Percentiles rank a stretch among this genome's conserved stretches.
These are phyloP conservation scores for Sarocladium kiliense DNA, from an alignment of 2,329 filamentous ascomycete genomes.

Conservation along the genomic window DNA sequence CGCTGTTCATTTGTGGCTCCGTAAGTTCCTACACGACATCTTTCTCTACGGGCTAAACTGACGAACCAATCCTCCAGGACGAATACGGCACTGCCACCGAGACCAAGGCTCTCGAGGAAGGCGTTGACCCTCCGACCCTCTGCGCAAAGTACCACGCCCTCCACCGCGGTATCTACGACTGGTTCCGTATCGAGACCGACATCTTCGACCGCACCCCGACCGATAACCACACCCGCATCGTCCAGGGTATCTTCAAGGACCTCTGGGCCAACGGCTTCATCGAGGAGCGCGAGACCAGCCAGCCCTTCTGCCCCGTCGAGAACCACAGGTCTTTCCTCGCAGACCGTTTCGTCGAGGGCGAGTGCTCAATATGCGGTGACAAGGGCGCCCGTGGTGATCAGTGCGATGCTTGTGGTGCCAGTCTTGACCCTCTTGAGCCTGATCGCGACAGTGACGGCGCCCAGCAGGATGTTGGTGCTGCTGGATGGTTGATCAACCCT, in stretches of 20 bases:
- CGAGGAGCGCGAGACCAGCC: constrained; percentile 78
- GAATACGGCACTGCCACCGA: constrained; percentile 96
- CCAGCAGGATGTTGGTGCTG: constrained; percentile 27
- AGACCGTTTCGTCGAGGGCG: constrained; percentile 80
- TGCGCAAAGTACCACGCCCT: constrained; percentile 91
- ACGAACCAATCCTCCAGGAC: constrained; percentile 41
- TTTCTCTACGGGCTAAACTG: not conserved
- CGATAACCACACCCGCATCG: constrained; percentile 82
- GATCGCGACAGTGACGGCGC: constrained; percentile 27
- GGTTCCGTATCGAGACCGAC: constrained; percentile 94
- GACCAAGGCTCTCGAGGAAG: constrained; percentile 89
- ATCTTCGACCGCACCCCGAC: constrained; percentile 93
- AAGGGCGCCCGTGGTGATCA: constrained; percentile 68
- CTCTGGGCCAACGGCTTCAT: constrained; percentile 86
- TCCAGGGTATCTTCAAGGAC: constrained; percentile 83
- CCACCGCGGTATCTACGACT: constrained; percentile 87
- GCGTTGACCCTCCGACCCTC: constrained; percentile 73
- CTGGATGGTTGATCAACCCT: constrained; percentile 66
- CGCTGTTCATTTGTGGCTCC: constrained; percentile 78
- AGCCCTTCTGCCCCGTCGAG: constrained; percentile 75
- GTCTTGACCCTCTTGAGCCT: constrained; percentile 64
- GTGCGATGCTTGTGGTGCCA: constrained; percentile 68
- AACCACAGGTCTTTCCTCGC: constrained; percentile 71
- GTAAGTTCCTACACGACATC: constrained; percentile 15
- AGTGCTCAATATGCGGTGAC: constrained; percentile 69